Conservation (phyloP, 768 basidiomycete genomes). For the Suillus tomentosus region DNA sequence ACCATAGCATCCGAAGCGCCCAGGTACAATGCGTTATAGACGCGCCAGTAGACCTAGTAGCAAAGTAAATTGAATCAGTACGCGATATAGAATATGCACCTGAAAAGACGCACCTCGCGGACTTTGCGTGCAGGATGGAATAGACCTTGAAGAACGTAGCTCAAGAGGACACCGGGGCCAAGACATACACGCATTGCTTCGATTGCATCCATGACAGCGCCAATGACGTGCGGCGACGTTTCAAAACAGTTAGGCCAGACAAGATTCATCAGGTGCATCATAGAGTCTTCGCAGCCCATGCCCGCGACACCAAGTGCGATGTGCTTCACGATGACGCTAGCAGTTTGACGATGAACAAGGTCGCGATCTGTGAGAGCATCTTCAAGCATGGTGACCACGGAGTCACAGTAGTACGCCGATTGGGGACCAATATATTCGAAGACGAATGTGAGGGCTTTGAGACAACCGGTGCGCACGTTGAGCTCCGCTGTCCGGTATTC, state of each 20-base stretch:
- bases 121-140: constrained; percentile 98
- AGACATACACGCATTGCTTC: constrained; percentile 97
- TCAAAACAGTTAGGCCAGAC: constrained; percentile 99
- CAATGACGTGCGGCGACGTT: constrained; percentile 97
- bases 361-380: constrained; percentile 98
- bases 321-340: constrained; percentile 98
- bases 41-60: constrained; percentile 79
- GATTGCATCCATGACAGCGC: constrained; percentile 96
- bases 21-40: constrained; percentile 93
- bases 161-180: constrained; percentile 89
- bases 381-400: constrained; percentile 96
- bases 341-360: constrained; percentile 97
- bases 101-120: constrained; percentile 68
- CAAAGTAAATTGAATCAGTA: constrained; percentile 12
- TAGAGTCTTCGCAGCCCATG: constrained; percentile 96
- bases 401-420: constrained; percentile 96
- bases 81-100: background rate
- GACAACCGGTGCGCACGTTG: constrained; percentile 97
- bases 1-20: constrained; percentile 91
- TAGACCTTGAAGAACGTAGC: constrained; percentile 91
- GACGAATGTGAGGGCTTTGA: constrained; percentile 97
- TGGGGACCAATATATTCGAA: constrained; percentile 99
- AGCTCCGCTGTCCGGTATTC: constrained; percentile 98
- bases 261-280: constrained; percentile 96
- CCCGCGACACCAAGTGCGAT: constrained; percentile 96